Base-by-base conservation (phyloP, 164 flowering plant species). In the Tetracentron sinense region DNA sequence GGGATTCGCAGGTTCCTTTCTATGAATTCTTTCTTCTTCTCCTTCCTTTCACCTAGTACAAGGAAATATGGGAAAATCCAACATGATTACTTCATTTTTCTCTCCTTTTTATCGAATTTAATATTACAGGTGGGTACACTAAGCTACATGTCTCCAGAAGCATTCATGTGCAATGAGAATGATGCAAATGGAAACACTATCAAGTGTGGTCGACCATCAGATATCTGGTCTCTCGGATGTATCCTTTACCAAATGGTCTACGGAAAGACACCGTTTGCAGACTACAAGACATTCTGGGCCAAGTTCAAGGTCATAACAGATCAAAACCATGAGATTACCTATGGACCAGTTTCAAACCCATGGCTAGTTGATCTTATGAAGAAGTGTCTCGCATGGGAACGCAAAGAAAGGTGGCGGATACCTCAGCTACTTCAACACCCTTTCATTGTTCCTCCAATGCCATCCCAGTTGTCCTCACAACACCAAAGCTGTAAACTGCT, bases 101-200 rank as follows among this genome's bases (percentile, higher is more conserved):
- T 48, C n/a, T n/a, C n/a, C 33, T 46, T 14, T 5, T 14, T 55
- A 2, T 46, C 22, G n/a, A 26, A 42, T 59, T 12, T 61, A 50
- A 25, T 23, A 44, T 12, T 74, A 72, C 85, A 95, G 99, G 99
- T 92, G 52, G 99, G 99, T 50, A 95, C 99, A 35, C 65, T 92
- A 61, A 95, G 97, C 65, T 95, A 91, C 83, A 95, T 95, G 99
- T 91, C 99, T 46, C 99, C 99, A 0, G 97, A 94, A 77, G 97
- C 99, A 69, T 94, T 91, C 70, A 75, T 94, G 96, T 94, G 99
- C 78, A 95, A 95, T 52, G 99, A 95, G 73, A 84, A 61, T 26
- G 99, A 95, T 74, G 82, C 79, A 65, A 74, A 86, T 65, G 99
- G 99, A 48, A 91, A 92, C 67, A 74, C 73, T 2, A 95, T 95